Percentiles rank a stretch among this genome's conserved stretches.
These are phyloP conservation scores for Boletellus sp. DNA, from an alignment of 768 basidiomycete species.

Conservation along the genomic window DNA sequence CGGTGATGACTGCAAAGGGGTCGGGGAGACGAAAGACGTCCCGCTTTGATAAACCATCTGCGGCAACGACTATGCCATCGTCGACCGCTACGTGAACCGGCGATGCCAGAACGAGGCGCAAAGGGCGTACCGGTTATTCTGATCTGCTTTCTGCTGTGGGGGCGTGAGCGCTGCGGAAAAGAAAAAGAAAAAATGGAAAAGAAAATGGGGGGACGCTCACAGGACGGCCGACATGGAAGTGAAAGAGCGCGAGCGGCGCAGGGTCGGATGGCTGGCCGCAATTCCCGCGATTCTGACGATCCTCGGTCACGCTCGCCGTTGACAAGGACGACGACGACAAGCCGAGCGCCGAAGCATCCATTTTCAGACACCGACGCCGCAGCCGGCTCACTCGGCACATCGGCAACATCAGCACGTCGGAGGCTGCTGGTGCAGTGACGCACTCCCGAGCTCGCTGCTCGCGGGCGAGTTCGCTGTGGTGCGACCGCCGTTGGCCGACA, in stretches of 20 bases:
- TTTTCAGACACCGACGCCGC: conserved; percentile 34
- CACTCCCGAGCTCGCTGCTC: too few relatives aligned
- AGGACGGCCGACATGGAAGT: conserved; percentile 29
- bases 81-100: background rate
- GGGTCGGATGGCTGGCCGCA: background rate
- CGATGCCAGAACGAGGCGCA: background rate
- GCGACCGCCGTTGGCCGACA: too few relatives aligned
- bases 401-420: conserved; percentile 13
- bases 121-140: conserved; percentile 63
- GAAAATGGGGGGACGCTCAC: conserved; percentile 16
- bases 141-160: conserved; percentile 61
- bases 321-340: conserved; percentile 16
- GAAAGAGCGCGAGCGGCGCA: background rate
- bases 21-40: conserved; percentile 96
- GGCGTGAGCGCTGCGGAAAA: conserved; percentile 11
- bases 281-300: background rate
- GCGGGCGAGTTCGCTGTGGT: too few relatives aligned
- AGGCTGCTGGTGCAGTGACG: too few relatives aligned
- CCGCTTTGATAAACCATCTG: conserved; percentile 88
- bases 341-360: conserved; percentile 6
- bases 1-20: conserved; percentile 97
- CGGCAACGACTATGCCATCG: conserved; percentile 75
- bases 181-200: background rate
- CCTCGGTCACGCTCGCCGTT: conserved; percentile 4
- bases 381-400: conserved; percentile 8